phyloP scores from a whole-genome alignment of 2,329 filamentous ascomycete species.

The Botrytis cinerea region DNA sequence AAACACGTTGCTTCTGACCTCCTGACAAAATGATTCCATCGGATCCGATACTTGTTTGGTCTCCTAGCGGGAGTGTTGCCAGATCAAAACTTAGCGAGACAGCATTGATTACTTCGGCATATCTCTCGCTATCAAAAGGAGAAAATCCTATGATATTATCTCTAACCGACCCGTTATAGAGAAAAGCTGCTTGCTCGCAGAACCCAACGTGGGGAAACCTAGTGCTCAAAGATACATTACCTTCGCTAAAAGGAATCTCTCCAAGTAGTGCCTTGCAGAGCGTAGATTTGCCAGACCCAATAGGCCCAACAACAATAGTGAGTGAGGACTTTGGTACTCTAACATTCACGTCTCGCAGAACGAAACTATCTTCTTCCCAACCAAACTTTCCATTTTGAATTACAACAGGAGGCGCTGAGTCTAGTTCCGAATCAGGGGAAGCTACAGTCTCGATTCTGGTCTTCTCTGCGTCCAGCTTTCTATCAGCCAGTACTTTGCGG shows the following conservation, averaged over 20 bases:
- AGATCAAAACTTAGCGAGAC: conserved; percentile 34
- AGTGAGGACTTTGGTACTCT: conserved; percentile 18
- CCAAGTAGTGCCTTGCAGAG: conserved; percentile 36
- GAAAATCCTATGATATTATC: conserved; percentile 25
- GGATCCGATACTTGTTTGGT: conserved; percentile 37
- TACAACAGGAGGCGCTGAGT: conserved; percentile 5
- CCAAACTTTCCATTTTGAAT: conserved; percentile 7
- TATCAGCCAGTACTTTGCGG: not conserved
- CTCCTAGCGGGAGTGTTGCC: conserved; percentile 35
- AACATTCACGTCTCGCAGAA: not conserved
- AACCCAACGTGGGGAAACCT: conserved; percentile 41
- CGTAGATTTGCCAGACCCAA: conserved; percentile 39
- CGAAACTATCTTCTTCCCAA: not conserved
- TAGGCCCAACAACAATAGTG: conserved; percentile 37
- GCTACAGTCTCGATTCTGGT: not conserved
- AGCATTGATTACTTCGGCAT: conserved; percentile 31
- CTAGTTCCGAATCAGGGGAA: not conserved
- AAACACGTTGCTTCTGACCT: conserved; percentile 34
- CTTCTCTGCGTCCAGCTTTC: not conserved
- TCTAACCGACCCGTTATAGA: conserved; percentile 45
- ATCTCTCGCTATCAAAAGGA: conserved; percentile 35
- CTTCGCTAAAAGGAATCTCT: conserved; percentile 26
- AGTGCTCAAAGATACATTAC: conserved; percentile 21
- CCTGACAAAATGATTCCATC: conserved; percentile 41
- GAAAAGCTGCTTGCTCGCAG: conserved; percentile 49